phyloP scores from a whole-genome alignment of 129 eudicot species.

The Pittosporum tobira region DNA sequence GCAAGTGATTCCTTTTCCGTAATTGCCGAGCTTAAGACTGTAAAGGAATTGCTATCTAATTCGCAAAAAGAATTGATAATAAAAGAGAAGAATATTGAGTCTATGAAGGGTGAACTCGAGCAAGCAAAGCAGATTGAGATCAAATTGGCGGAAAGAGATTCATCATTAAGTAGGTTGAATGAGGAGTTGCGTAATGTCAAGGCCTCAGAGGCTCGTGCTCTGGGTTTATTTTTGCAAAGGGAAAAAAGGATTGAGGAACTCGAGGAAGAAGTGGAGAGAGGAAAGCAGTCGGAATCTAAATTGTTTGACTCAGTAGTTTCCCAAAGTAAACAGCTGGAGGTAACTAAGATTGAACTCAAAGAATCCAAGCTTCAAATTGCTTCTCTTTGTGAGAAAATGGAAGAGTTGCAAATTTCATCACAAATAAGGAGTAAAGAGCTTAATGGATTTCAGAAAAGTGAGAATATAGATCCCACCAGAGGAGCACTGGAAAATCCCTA shows the following conservation, averaged over 20 bases:
- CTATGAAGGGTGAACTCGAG: constrained; percentile 25
- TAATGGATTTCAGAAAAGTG: background rate
- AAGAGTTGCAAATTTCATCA: constrained; percentile 16
- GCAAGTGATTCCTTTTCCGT: background rate
- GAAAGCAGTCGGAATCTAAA: constrained; percentile 31
- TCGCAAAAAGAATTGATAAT: constrained; percentile 31
- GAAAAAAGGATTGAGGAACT: constrained; percentile 39
- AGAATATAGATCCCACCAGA: background rate
- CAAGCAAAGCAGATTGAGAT: constrained; percentile 11
- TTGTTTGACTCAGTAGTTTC: constrained; percentile 39
- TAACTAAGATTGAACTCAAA: constrained; percentile 40
- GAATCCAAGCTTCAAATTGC: constrained; percentile 43
- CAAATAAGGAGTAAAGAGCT: background rate
- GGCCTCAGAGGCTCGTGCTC: constrained; percentile 12
- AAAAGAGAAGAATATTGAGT: constrained; percentile 29
- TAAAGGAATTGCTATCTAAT: constrained; percentile 27
- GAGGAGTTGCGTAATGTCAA: constrained; percentile 8
- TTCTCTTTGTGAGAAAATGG: constrained; percentile 32
- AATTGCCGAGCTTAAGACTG: constrained; percentile 29
- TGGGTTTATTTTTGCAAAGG: constrained; percentile 10
- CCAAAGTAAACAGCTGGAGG: constrained; percentile 42
- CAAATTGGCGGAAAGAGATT: constrained; percentile 27
- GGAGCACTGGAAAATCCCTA: constrained; percentile 19
- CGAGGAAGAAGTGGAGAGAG: constrained; percentile 42
- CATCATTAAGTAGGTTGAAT: constrained; percentile 11